A percentile compares a stretch with the other conserved stretches of the same genome.
Evolutionary conservation across 2,329 filamentous ascomycete species (phyloP).

Genomic region (Bipolaris bicolor): DNA sequence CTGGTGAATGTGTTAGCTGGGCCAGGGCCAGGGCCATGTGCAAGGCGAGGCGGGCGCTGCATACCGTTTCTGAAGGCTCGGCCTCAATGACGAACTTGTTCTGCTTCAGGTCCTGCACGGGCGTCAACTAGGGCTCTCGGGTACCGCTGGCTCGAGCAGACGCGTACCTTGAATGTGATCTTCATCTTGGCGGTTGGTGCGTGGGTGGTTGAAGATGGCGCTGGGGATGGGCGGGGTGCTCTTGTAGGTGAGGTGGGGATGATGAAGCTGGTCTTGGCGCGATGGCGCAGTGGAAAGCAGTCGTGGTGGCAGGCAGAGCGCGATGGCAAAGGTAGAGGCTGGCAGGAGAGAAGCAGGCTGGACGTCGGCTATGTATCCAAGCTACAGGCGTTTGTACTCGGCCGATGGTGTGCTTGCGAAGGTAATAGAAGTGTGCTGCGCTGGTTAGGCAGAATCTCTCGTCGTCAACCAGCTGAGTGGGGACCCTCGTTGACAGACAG

Average conservation of each 20-base stretch:
- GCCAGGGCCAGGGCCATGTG: slow-evolving; percentile 11
- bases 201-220: slow-evolving; percentile 26
- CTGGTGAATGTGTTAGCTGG: slow-evolving; percentile 54
- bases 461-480: slow-evolving; percentile 6
- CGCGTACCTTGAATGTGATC: slow-evolving; percentile 71
- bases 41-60: slow-evolving; percentile 26
- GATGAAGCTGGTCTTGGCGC: slow-evolving; percentile 17
- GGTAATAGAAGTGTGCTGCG: slow-evolving; percentile 26
- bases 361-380: background rate
- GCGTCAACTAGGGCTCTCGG: slow-evolving; percentile 27
- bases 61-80: slow-evolving; percentile 88
- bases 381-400: background rate
- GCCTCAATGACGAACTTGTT: slow-evolving; percentile 97
- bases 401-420: slow-evolving; percentile 21
- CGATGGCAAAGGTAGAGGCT: background rate
- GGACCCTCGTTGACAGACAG: slow-evolving; percentile 1
- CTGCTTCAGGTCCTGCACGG: slow-evolving; percentile 87
- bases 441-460: slow-evolving; percentile 9
- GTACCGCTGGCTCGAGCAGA: slow-evolving; percentile 25
- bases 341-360: background rate
- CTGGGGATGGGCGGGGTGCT: slow-evolving; percentile 35
- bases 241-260: slow-evolving; percentile 22
- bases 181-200: slow-evolving; percentile 59
- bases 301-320: slow-evolving; percentile 5
- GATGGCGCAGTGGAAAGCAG: slow-evolving; percentile 7